Conservation (phyloP, 2,329 filamentous ascomycete species). For the Davidsoniella neocaledoniae region DNA sequence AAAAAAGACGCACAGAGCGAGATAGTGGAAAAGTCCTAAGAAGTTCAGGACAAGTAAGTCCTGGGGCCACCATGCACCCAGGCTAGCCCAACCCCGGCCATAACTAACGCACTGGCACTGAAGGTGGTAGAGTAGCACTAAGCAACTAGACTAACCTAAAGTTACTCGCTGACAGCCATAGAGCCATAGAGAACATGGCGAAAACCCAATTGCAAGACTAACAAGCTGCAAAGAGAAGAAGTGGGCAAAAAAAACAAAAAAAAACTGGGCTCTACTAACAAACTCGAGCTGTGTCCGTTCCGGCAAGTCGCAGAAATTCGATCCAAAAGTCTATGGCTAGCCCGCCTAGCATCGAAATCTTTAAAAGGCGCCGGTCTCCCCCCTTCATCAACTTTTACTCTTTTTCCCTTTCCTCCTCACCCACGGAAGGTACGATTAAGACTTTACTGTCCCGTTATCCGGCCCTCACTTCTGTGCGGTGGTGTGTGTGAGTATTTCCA, state of each 20-base stretch:
- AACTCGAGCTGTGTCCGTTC: too few relatives aligned
- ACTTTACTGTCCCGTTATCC: constrained; percentile 18
- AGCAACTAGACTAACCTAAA: too few relatives aligned
- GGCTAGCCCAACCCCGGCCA: too few relatives aligned
- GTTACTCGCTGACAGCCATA: too few relatives aligned
- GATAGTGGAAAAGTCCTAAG: too few relatives aligned
- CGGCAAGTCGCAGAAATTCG: too few relatives aligned
- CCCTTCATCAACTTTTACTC: constrained; percentile 12
- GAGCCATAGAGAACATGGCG: too few relatives aligned
- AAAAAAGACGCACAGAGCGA: too few relatives aligned
- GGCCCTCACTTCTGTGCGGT: constrained; percentile 32
- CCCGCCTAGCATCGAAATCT: constrained; percentile 3
- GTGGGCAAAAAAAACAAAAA: neutral
- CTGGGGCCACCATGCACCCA: too few relatives aligned
- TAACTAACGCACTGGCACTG: too few relatives aligned
- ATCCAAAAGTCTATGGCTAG: neutral
- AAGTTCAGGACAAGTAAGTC: too few relatives aligned
- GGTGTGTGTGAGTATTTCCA: constrained; percentile 15
- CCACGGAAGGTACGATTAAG: constrained; percentile 27
- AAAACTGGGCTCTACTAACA: neutral
- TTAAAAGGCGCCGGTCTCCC: constrained; percentile 7
- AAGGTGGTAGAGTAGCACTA: too few relatives aligned
- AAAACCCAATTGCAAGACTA: neutral
- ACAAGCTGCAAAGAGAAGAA: neutral
- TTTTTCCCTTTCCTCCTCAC: constrained; percentile 26